Conservation (phyloP, 306 rosid species). For the Cotoneaster glaucophyllus region DNA sequence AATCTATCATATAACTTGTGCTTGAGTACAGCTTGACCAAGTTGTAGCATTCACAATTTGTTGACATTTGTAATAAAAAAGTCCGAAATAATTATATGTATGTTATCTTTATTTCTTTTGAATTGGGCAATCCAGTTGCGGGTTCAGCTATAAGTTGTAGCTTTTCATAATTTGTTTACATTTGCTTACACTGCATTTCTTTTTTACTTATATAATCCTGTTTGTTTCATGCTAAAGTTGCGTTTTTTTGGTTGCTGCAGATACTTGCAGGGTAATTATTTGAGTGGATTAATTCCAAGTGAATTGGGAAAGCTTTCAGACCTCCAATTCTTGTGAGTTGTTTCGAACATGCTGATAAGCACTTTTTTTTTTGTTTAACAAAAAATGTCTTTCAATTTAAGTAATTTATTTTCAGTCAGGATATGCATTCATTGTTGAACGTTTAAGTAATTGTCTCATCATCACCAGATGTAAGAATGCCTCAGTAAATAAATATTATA, state of each 20-base stretch:
- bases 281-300: slow-evolving; percentile 75
- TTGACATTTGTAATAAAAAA: not conserved
- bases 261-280: slow-evolving; percentile 92
- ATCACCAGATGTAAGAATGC: not conserved
- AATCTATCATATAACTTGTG: not conserved
- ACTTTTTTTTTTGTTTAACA: not conserved
- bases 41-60: not conserved
- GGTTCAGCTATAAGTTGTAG: not conserved
- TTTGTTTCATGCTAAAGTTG: slow-evolving; percentile 15
- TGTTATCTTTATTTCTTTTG: slow-evolving; percentile 1
- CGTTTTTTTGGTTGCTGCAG: slow-evolving; percentile 41
- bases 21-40: not conserved
- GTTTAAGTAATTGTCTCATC: not conserved
- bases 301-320: slow-evolving; percentile 78
- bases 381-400: not conserved
- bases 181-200: not conserved
- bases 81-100: not conserved
- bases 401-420: not conserved
- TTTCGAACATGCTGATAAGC: slow-evolving; percentile 10
- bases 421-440: not conserved
- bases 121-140: not conserved
- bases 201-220: slow-evolving; percentile 1
- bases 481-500: not conserved
- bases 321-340: slow-evolving; percentile 70
- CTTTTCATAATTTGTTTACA: not conserved